Base-by-base conservation (phyloP, 805 yeast species). In the Yueomyces sp. region DNA sequence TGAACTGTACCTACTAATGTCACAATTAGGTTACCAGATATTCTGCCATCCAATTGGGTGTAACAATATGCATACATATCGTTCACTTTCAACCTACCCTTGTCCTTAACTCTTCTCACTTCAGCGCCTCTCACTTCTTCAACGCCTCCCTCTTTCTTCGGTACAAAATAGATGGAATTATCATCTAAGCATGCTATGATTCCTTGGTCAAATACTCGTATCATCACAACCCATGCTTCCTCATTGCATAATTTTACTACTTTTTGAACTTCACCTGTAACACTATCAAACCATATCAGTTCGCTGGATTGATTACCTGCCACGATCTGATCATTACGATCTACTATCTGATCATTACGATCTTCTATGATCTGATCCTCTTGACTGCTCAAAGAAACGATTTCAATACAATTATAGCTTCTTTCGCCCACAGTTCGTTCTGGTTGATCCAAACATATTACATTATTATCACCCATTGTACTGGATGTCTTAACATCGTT, bases 231-330 rank as follows among this genome's bases (percentile, higher is more conserved):
- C 28, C 19, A 26, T 2, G 29, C 5, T 26, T 26, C 29, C 12
- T 33, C 29, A 2, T 26, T 29, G n/a, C 29, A 39, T 38, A 11
- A 26, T 34, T 29, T 32, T 3, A 12, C 19, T 4, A 28, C 19
- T 2, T 2, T 37, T 26, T 26, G 32, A 34, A 31, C 33, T 3
- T 30, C 3, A 36, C 9, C 6, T 29, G 9, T 29, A 31, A 8
- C 33, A 29, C 29, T 36, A 32, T 44, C 19, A 28, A 45, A 59
- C 3, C 53, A 34, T 8, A 52, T 41, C 8, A 57, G 42, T 27
- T 54, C 57, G 30, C 54, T 48, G 3, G 42, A 41, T 40, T 59
- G 63, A 38, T 58, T 60, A 5, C 62, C 63, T 1, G 49, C 53
- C 9, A 30, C 6, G 6, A 30, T 6, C 6, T 6, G 6, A 9